Evolutionary conservation across 108 stramenopile genomes (phyloP), one percentile per base, ranked within the genome.

Genomic region (Cyclotella kingstonii): DNA sequence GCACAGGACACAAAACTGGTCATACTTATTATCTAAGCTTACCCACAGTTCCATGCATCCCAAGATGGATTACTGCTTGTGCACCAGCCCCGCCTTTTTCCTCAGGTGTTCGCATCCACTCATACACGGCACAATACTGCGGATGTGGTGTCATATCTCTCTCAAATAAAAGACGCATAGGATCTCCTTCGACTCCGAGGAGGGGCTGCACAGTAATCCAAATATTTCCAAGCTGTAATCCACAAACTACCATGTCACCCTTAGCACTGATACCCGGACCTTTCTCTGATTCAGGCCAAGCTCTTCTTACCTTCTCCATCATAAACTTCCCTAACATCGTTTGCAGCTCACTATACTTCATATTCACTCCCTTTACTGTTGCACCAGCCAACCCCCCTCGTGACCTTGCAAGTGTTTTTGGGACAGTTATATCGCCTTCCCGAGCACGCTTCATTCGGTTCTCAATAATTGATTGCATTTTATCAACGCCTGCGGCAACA

Each of bases 141-240:
- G 92, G 92, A 60, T 93, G 92, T 2, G 92, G 92, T 0, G 92
- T 93, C 39, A 93, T 55, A 52, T 93, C 87, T 22, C 92, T 63
- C 70, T 90, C 80, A 60, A 93, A 93, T 12, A 93, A 58, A 0
- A 93, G 61, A 17, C 92, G 55, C 92, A 93, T 93, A 0, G 92
- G 92, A 80, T 93, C 92, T 7, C 92, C 92, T 66, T 93, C 92
- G 2, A 93, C 68, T 5, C 92, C 92, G 3, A 93, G 63, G 45
- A 90, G 68, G 28, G 92, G 92, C 53, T 93, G 92, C 23, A 93
- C 87, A 22, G 80, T 80, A 28, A 93, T 68, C 50, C 59, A 93
- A 8, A 93, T 66, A 63, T 93, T 93, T 14, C 92, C 92, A 36
- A 93, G 47, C 70, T 90, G 84, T 12, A 93, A 51, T 3, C 92